Base-by-base conservation (phyloP, 2,329 filamentous ascomycete genomes). In the Byssochlamys sp. region DNA sequence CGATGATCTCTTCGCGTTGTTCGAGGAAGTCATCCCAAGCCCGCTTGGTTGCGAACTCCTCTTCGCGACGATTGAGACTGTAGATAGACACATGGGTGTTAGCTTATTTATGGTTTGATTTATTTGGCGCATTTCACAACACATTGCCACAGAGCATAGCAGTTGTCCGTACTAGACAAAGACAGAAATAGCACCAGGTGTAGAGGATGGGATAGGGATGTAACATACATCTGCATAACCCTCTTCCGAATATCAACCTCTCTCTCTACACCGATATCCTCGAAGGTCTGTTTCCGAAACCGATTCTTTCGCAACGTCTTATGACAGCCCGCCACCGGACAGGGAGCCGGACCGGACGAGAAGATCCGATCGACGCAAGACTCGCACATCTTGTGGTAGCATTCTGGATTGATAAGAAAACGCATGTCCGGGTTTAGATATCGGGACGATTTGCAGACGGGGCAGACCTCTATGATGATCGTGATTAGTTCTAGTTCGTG, bases 331-430 rank as follows among this genome's bases (percentile, higher is more conserved):
- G 90, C 89, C 58, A 96, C 90, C 1, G 94, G 94, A 70, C 95
- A 99, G 60, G 91, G 89, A 57, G 91, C 90, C 0, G 94, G 94
- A 0, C 94, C 94, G 57, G 90, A 86, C 35, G 88, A 88, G 81
- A 97, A 99, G 66, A 97, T 89, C 57, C 92, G 88, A 74, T 92
- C 89, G 49, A 97, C 91, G 77, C 94, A 99, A 58, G 89, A 91
- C 72, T 90, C 88, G 80, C 94, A 99, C 90, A 99, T 97, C 65
- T 90, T 90, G 80, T 99, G 94, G 80, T 99, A 99, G 82, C 94
- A 99, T 80, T 95, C 91, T 7, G 92, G 90, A 73, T 97, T 96
- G 78, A 99, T 91, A 66, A 94, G 88, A 77, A 99, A 97, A 63
- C 87, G 83, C 83, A 99, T 91, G 77, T 91, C 87, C 60, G 86